Base-by-base conservation (phyloP, 495 filamentous ascomycete species). In the Penicillium goetzii region DNA sequence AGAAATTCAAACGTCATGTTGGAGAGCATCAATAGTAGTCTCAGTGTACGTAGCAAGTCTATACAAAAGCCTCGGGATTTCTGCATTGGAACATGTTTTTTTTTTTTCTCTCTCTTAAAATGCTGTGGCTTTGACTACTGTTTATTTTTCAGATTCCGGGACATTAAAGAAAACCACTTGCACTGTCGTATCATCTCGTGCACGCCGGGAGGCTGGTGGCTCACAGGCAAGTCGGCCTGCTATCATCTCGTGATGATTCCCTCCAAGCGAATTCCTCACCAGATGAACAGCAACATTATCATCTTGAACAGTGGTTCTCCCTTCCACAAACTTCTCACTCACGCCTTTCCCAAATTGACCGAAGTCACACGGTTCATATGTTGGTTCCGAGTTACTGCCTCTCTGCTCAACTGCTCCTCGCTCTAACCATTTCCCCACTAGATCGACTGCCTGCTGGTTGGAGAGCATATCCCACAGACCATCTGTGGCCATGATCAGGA, bases 231-330 rank as follows among this genome's bases (percentile, higher is more conserved):
- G 71, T 40, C 83, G 63, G 4, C 83, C 84, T 28, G 76, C 75
- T 4, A 90, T 73, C 74, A 86, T 65, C 61, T 86, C 83, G 30
- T 85, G 80, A 59, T 86, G 74, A 15, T 72, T 80, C 11, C 88
- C 88, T 10, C 88, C 87, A 12, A 90, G 72, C 4, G 84, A 83
- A 66, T 91, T 90, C 52, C 84, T 78, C 32, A 83, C 70, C 14
- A 90, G 72, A 76, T 89, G 85, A 11, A 85, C 84, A 4, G 87
- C 87, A 11, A 77, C 87, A 69, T 90, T 89, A 1, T 83, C 80
- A 64, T 89, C 85, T 65, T 83, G 76, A 15, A 85, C 69, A 12
- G 80, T 78, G 43, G 82, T 79, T 68, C 79, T 73, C 68, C 71
- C 69, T 19, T 80, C 72, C 58, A 52, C 62, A 43, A 77, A 76